Percentiles rank a stretch among this genome's conserved stretches.
These are phyloP conservation scores for Aspergillus bombycis DNA, from an alignment of 2,329 filamentous ascomycete species.

Conservation along the genomic window DNA sequence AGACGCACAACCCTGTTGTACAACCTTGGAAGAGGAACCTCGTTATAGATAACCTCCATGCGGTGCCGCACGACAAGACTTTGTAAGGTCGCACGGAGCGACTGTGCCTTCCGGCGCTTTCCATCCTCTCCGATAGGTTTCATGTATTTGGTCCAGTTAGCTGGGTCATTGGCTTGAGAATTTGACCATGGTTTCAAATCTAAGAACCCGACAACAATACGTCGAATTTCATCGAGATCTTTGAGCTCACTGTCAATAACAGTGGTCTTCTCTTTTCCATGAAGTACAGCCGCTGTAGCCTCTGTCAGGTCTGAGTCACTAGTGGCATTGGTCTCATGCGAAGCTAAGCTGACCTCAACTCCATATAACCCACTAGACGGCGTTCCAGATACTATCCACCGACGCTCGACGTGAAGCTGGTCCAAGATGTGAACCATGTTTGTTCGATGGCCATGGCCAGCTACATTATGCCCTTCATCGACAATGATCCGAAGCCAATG, in stretches of 20 bases:
- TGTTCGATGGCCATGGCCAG: constrained; percentile 65
- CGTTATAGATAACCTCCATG: constrained; percentile 67
- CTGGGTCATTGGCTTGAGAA: constrained; percentile 58
- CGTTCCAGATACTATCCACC: constrained; percentile 90
- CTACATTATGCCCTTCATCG: constrained; percentile 87
- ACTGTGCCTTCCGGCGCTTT: constrained; percentile 44
- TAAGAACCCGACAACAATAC: constrained; percentile 71
- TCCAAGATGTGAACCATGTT: constrained; percentile 59
- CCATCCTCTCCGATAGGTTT: constrained; percentile 63
- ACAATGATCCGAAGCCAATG: constrained; percentile 89
- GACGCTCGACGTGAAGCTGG: constrained; percentile 64
- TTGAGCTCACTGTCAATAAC: constrained; percentile 58
- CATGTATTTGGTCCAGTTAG: constrained; percentile 75
- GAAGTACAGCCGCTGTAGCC: constrained; percentile 35
- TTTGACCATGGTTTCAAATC: constrained; percentile 80
- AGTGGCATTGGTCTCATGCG: constrained; percentile 39
- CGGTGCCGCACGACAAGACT: constrained; percentile 80
- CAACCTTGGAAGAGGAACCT: constrained; percentile 70
- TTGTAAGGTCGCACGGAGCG: constrained; percentile 70
- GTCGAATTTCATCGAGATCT: constrained; percentile 68
- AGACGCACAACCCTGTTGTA: constrained; percentile 72
- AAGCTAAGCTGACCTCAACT: constrained; percentile 63
- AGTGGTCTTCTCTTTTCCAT: constrained; percentile 41
- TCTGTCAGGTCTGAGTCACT: constrained; percentile 39
- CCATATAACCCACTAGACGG: constrained; percentile 83